Evolutionary conservation across 2,329 filamentous ascomycete genomes (phyloP).

Genomic region (Dothideomycetidae sp.): DNA sequence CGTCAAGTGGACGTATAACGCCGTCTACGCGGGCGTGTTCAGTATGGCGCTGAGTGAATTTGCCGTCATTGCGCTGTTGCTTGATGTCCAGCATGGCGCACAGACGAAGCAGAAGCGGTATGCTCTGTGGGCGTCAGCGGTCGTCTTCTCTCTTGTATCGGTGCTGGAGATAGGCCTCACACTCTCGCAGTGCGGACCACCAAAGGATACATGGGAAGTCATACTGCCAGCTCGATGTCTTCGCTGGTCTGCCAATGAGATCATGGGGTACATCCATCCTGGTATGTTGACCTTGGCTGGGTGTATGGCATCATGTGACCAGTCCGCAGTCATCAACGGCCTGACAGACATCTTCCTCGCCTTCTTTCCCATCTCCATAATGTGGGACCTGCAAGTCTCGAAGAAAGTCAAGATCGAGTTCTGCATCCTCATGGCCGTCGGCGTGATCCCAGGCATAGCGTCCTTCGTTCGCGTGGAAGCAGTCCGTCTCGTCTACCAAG

Average conservation of each 20-base stretch:
- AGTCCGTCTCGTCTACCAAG: too few relatives aligned
- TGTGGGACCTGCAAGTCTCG: conserved; percentile 1
- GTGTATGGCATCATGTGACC: too few relatives aligned
- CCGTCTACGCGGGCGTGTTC: conserved; percentile 1
- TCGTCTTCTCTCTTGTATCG: not conserved
- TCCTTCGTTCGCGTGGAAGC: not conserved
- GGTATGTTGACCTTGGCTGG: too few relatives aligned
- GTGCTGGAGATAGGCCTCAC: too few relatives aligned
- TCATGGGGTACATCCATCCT: too few relatives aligned
- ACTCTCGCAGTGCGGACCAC: too few relatives aligned
- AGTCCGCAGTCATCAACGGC: too few relatives aligned
- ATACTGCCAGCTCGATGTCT: too few relatives aligned
- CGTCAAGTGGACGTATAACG: not conserved
- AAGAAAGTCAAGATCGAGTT: not conserved
- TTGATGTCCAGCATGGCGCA: conserved; percentile 2
- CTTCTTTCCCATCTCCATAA: not conserved
- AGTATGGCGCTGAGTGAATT: not conserved
- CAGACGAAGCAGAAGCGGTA: conserved; percentile 2
- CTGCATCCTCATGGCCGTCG: conserved; percentile 2
- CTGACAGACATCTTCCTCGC: conserved; percentile 2
- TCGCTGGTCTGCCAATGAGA: too few relatives aligned
- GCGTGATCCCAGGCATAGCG: not conserved
- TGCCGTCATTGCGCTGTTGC: conserved; percentile 3
- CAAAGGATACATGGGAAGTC: too few relatives aligned
- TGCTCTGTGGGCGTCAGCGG: conserved; percentile 1